These are phyloP conservation scores for Ceratobasidium sp. DNA, from an alignment of 1,284 basidiomycete genomes.

Conservation along the genomic window DNA sequence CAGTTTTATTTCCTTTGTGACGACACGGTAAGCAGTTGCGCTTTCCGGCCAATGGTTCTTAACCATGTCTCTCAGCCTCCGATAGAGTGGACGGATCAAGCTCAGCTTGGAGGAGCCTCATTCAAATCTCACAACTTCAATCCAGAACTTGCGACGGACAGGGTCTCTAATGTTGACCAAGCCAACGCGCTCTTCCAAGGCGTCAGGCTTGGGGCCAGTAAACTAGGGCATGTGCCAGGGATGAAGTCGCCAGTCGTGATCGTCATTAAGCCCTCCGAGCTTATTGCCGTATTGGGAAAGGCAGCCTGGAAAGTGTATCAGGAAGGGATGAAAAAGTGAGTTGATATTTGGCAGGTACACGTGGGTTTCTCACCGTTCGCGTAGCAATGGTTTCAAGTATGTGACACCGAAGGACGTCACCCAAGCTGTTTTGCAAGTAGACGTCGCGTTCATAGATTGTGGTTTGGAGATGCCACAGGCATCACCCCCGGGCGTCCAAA, in stretches of 20 bases:
- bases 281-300: slow-evolving; percentile 14
- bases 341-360: background rate
- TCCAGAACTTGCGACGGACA: slow-evolving; percentile 7
- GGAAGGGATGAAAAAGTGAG: slow-evolving; percentile 39
- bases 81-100: slow-evolving; percentile 41
- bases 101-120: slow-evolving; percentile 31
- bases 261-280: slow-evolving; percentile 35
- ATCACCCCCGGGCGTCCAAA: background rate
- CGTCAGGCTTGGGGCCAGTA: slow-evolving; percentile 15
- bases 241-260: slow-evolving; percentile 38
- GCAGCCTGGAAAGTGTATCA: slow-evolving; percentile 18
- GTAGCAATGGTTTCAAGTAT: slow-evolving; percentile 37
- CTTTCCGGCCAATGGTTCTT: background rate
- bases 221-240: slow-evolving; percentile 19
- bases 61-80: background rate
- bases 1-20: slow-evolving; percentile 44
- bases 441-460: slow-evolving; percentile 23
- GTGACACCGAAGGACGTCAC: slow-evolving; percentile 35
- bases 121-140: slow-evolving; percentile 43
- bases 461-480: slow-evolving; percentile 4
- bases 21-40: slow-evolving; percentile 9
- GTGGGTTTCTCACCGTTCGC: background rate
- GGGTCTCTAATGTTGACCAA: slow-evolving; percentile 10
- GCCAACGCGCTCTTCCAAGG: slow-evolving; percentile 26
- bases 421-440: slow-evolving; percentile 20